A percentile compares a stretch with the other conserved stretches of the same genome.
Evolutionary conservation across 169 alveolate genomes (phyloP).

Genomic region (Plasmodium cynomolgi): DNA sequence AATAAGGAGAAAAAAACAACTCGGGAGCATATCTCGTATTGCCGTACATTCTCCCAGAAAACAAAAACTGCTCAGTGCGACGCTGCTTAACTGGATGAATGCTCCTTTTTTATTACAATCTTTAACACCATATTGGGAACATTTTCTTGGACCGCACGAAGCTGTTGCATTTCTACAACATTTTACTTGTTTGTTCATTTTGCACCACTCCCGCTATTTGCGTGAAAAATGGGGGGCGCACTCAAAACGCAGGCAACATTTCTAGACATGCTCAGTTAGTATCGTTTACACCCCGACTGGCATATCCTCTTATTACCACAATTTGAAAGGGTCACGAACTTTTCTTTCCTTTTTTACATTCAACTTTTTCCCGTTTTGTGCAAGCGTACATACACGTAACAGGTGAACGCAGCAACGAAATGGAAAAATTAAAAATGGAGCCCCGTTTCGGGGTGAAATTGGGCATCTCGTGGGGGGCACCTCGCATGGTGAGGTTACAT

Average conservation of each 20-base stretch:
- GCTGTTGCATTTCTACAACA: not conserved
- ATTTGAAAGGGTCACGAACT: not conserved
- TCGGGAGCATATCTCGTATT: not conserved
- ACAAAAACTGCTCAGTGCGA: not conserved
- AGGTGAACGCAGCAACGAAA: not conserved
- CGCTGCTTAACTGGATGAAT: not conserved
- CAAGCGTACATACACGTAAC: not conserved
- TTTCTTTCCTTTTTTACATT: not conserved
- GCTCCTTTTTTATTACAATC: not conserved
- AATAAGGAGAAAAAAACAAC: not conserved
- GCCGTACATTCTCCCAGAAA: not conserved
- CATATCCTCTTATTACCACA: not conserved
- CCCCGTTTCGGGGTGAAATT: not conserved
- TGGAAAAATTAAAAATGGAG: not conserved
- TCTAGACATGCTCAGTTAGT: not conserved
- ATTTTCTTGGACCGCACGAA: not conserved
- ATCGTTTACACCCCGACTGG: not conserved
- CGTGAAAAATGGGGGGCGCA: not conserved
- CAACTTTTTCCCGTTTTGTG: not conserved
- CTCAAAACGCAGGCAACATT: not conserved
- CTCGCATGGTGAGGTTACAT: not conserved
- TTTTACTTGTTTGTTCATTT: not conserved
- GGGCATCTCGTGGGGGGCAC: not conserved
- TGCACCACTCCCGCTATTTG: not conserved
- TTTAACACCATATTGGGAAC: not conserved